Percentiles rank a stretch among this genome's conserved stretches.
These are phyloP conservation scores for Podospora comata DNA, from an alignment of 495 filamentous ascomycete species.

Conservation along the genomic window DNA sequence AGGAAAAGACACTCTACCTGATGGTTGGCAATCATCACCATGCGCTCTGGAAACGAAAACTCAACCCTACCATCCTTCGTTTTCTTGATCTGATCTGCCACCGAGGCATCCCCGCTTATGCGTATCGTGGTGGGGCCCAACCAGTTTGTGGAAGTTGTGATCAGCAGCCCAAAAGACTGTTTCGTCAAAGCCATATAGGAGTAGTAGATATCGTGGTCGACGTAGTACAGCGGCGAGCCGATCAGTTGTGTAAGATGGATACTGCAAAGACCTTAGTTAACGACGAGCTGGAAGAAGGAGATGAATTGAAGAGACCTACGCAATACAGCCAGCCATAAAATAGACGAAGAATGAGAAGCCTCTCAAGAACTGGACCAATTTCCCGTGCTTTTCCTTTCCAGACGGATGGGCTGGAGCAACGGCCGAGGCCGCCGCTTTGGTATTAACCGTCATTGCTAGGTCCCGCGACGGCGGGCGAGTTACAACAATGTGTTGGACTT, in stretches of 20 bases:
- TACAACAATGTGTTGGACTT: background rate
- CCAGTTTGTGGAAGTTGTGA: slow-evolving; percentile 75
- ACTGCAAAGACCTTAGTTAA: slow-evolving; percentile 31
- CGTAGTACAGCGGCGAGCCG: slow-evolving; percentile 65
- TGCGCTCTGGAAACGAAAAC: slow-evolving; percentile 68
- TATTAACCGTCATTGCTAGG: slow-evolving; percentile 8
- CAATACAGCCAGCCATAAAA: slow-evolving; percentile 55
- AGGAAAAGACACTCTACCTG: slow-evolving; percentile 38
- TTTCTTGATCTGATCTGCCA: slow-evolving; percentile 63
- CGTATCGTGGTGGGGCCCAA: slow-evolving; percentile 74
- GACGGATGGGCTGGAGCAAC: slow-evolving; percentile 50
- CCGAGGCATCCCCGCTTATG: slow-evolving; percentile 71
- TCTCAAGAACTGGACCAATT: slow-evolving; percentile 60
- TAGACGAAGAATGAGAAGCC: slow-evolving; percentile 62
- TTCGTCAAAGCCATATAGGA: slow-evolving; percentile 77
- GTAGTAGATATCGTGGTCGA: slow-evolving; percentile 68
- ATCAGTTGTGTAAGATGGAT: slow-evolving; percentile 64
- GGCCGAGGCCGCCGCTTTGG: slow-evolving; percentile 16
- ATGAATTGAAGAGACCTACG: slow-evolving; percentile 28
- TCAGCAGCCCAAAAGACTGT: slow-evolving; percentile 67
- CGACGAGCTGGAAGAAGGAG: background rate
- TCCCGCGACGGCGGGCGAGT: background rate
- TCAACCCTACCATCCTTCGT: slow-evolving; percentile 65
- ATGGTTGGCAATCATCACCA: slow-evolving; percentile 81
- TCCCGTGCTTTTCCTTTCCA: slow-evolving; percentile 65